phyloP scores from a whole-genome alignment of 768 basidiomycete species.

The Termitomyces sp. region DNA sequence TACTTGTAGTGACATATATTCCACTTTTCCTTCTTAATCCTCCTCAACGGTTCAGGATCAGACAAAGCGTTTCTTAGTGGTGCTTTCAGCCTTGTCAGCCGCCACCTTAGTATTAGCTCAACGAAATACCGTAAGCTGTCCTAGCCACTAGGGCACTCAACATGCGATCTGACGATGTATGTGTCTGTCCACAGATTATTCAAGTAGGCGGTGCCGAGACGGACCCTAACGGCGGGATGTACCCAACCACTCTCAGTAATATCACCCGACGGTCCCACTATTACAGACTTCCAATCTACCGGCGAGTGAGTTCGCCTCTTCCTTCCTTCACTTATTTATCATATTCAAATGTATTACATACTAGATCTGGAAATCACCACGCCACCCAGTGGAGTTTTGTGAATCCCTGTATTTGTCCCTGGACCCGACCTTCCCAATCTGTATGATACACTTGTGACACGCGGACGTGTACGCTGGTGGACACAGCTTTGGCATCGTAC shows the following conservation, averaged over 20 bases:
- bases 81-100: neutral
- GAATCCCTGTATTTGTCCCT: conserved; percentile 38
- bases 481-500: too few species aligned
- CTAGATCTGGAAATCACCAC: conserved; percentile 46
- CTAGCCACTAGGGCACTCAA: neutral
- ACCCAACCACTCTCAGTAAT: conserved; percentile 31
- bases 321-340: neutral
- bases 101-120: conserved; percentile 21
- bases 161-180: neutral
- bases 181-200: conserved; percentile 20
- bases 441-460: too few species aligned
- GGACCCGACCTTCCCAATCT: conserved; percentile 14
- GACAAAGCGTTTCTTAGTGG: too few species aligned
- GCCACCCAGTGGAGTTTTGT: conserved; percentile 46
- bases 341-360: neutral
- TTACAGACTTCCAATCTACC: conserved; percentile 47
- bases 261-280: conserved; percentile 37
- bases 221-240: conserved; percentile 30
- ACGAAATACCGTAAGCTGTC: conserved; percentile 1
- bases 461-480: neutral
- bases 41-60: too few species aligned
- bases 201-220: conserved; percentile 31
- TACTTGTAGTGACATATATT: too few species aligned
- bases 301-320: conserved; percentile 30
- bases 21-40: too few species aligned